These are phyloP conservation scores for Colletotrichum higginsianum DNA, from an alignment of 2,329 filamentous ascomycete genomes.

Conservation along the genomic window DNA sequence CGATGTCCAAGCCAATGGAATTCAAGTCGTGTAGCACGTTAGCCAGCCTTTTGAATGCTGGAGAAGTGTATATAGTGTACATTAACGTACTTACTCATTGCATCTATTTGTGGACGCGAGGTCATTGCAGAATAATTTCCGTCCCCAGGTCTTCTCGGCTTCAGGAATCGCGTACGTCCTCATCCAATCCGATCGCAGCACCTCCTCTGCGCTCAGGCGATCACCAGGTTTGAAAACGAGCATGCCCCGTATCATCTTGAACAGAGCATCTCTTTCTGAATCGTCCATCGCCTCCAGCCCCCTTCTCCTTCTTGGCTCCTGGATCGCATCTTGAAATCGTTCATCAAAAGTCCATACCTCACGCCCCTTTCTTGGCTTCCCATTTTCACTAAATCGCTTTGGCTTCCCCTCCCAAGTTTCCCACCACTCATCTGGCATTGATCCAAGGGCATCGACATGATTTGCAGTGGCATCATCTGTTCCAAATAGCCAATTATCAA, in stretches of 20 bases:
- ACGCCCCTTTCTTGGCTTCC: constrained; percentile 31
- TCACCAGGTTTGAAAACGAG: constrained; percentile 39
- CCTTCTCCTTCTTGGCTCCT: constrained; percentile 46
- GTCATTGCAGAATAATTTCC: constrained; percentile 12
- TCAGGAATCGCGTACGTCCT: constrained; percentile 34
- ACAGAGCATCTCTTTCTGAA: constrained; percentile 37
- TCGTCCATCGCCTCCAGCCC: constrained; percentile 29
- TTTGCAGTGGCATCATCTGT: constrained; percentile 50
- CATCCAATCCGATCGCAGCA: constrained; percentile 43
- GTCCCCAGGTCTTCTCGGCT: constrained; percentile 25
- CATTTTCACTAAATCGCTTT: constrained; percentile 31
- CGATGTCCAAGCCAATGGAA: too few species aligned
- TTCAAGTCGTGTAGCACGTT: too few species aligned
- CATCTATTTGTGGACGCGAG: constrained; percentile 1
- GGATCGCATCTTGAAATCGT: constrained; percentile 50
- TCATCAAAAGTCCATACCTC: constrained; percentile 47
- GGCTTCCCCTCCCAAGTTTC: constrained; percentile 34
- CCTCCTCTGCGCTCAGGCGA: constrained; percentile 39
- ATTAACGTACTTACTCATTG: background rate
- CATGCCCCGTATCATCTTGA: constrained; percentile 41
- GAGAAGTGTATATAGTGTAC: too few species aligned
- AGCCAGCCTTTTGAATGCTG: too few species aligned
- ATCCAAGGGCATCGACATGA: constrained; percentile 51
- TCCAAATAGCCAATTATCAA: constrained; percentile 46
- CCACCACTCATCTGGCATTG: constrained; percentile 41